Conservation (phyloP, 495 filamentous ascomycete species). For the Aspergillus sparsus region DNA sequence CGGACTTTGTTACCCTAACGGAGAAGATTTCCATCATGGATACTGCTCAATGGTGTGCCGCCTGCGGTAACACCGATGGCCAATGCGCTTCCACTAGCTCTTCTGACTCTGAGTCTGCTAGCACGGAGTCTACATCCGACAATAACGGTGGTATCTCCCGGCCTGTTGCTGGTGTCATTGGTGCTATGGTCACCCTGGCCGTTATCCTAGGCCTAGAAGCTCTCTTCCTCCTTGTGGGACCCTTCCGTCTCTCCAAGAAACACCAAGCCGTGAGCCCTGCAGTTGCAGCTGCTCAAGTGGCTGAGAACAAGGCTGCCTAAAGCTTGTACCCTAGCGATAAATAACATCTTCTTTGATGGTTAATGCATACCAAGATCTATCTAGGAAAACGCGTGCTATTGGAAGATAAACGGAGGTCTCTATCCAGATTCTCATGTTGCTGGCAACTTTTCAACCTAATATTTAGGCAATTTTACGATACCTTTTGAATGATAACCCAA, state of each 20-base stretch:
- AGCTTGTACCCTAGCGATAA: neutral
- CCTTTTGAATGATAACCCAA: neutral
- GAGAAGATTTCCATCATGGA: slow-evolving; percentile 43
- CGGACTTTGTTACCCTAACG: slow-evolving; percentile 42
- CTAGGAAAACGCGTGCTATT: neutral
- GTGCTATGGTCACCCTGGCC: slow-evolving; percentile 61
- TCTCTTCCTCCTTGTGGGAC: slow-evolving; percentile 42
- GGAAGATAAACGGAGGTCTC: neutral
- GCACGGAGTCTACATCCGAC: slow-evolving; percentile 16
- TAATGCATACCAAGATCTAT: neutral
- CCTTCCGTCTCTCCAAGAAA: slow-evolving; percentile 47
- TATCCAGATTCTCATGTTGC: slow-evolving; percentile 1
- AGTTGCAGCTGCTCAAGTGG: slow-evolving; percentile 16
- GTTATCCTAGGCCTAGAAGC: slow-evolving; percentile 52
- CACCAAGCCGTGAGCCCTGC: slow-evolving; percentile 18
- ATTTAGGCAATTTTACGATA: neutral
- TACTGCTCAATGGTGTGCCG: slow-evolving; percentile 46
- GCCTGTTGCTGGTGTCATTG: slow-evolving; percentile 59
- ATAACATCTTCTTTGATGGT: neutral
- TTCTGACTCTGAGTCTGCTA: slow-evolving; percentile 20
- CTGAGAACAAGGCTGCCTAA: slow-evolving; percentile 21
- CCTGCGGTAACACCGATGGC: slow-evolving; percentile 47
- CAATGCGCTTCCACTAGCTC: slow-evolving; percentile 30
- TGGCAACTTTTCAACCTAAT: neutral
- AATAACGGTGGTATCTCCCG: slow-evolving; percentile 34